These are phyloP conservation scores for Xylaria polymorpha DNA, from an alignment of 2,329 filamentous ascomycete genomes.

Conservation along the genomic window DNA sequence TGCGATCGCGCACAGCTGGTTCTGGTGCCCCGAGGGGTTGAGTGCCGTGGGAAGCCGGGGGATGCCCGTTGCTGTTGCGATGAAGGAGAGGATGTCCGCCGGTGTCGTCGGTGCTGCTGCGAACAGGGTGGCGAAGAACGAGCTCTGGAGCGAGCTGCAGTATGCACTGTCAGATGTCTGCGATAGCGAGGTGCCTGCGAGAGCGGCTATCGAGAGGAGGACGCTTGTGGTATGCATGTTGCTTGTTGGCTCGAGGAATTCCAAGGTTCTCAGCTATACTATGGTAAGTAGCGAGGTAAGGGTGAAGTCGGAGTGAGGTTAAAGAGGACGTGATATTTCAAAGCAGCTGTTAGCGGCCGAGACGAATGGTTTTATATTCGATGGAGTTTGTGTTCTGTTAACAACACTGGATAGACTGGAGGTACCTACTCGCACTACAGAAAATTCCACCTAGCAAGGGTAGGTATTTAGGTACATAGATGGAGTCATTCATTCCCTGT, in stretches of 20 bases:
- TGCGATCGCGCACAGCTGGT: conserved; percentile 25
- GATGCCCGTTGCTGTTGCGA: conserved; percentile 9
- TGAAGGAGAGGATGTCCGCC: conserved; percentile 17
- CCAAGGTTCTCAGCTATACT: conserved; percentile 5
- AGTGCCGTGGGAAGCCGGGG: conserved; percentile 2
- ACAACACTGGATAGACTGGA: not conserved
- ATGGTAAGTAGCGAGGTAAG: not conserved
- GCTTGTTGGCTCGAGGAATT: conserved; percentile 5
- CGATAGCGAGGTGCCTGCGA: conserved; percentile 20
- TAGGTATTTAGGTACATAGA: conserved; percentile 10
- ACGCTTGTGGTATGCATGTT: conserved; percentile 20
- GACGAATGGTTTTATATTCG: conserved; percentile 19
- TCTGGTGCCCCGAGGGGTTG: conserved; percentile 4
- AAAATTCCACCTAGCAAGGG: conserved; percentile 15
- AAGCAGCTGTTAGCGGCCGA: not conserved
- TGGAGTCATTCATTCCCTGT: conserved; percentile 10
- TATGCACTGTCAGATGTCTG: conserved; percentile 24
- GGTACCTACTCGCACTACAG: not conserved
- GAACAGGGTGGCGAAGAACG: conserved; percentile 9
- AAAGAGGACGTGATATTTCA: conserved; percentile 4
- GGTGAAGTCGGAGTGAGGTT: conserved; percentile 6
- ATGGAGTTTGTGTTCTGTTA: not conserved
- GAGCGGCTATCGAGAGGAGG: conserved; percentile 20
- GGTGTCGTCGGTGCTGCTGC: conserved; percentile 16
- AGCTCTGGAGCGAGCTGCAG: conserved; percentile 14